Conservation (phyloP, 2,329 filamentous ascomycete genomes). For the Paecilomyces variotii region DNA sequence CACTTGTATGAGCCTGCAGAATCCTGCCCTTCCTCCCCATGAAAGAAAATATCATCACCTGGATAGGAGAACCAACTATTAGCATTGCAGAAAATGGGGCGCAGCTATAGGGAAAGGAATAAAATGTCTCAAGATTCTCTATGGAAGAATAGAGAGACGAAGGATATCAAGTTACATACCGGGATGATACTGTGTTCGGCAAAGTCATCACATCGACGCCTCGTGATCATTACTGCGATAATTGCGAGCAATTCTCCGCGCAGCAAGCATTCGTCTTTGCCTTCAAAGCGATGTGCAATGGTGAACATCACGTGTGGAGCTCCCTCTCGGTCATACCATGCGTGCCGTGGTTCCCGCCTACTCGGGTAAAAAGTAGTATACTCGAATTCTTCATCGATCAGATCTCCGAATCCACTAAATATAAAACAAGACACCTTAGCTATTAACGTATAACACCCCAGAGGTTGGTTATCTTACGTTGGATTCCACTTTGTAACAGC, state of each 20-base stretch:
- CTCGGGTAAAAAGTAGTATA: too few species aligned
- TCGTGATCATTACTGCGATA: slow-evolving; percentile 11
- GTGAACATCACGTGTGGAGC: neutral
- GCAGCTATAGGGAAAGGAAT: too few species aligned
- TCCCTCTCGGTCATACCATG: too few species aligned
- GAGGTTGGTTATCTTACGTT: too few species aligned
- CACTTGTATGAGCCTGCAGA: neutral
- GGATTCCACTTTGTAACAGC: too few species aligned
- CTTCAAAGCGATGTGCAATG: neutral
- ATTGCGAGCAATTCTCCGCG: neutral
- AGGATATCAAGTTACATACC: neutral
- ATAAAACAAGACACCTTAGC: too few species aligned
- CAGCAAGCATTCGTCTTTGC: neutral
- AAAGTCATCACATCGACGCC: slow-evolving; percentile 7
- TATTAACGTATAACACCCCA: too few species aligned
- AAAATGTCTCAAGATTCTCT: too few species aligned
- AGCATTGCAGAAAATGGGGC: too few species aligned
- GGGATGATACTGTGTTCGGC: slow-evolving; percentile 1
- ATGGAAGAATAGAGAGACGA: neutral
- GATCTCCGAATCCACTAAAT: too few species aligned
- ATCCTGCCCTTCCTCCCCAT: neutral
- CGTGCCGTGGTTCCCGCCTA: too few species aligned
- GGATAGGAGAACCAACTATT: neutral
- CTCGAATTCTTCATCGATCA: too few species aligned
- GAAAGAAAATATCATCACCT: neutral